Evolutionary conservation across 108 stramenopile genomes (phyloP).

Genomic region (Seminavis robusta): DNA sequence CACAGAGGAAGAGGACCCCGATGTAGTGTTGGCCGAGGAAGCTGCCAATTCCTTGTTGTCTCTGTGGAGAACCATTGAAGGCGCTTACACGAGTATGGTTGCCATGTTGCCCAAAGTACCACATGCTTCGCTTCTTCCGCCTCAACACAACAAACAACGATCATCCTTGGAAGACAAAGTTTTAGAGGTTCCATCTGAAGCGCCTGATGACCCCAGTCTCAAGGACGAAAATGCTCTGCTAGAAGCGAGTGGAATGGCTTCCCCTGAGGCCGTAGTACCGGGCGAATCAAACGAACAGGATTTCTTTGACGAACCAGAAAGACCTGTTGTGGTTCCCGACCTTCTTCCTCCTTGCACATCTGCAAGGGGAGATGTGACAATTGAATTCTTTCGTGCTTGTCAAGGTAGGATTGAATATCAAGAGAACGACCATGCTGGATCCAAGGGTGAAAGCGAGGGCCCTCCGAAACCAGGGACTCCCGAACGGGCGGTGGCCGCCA

Average conservation of each 20-base stretch:
- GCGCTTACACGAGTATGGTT: conserved; percentile 34
- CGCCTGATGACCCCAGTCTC: too few relatives aligned
- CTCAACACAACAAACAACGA: background rate
- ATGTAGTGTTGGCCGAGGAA: background rate
- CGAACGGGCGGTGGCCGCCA: too few relatives aligned
- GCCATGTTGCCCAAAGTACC: conserved; percentile 20
- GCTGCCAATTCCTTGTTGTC: background rate
- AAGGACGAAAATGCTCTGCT: too few relatives aligned
- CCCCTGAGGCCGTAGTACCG: too few relatives aligned
- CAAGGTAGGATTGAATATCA: conserved; percentile 14
- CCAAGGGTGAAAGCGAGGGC: too few relatives aligned
- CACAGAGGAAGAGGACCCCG: background rate
- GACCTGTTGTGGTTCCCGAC: conserved; percentile 38
- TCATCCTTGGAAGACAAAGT: background rate
- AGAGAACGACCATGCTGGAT: too few relatives aligned
- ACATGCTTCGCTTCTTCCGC: too few relatives aligned
- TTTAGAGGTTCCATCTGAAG: too few relatives aligned
- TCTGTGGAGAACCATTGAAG: conserved; percentile 28
- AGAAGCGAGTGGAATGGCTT: too few relatives aligned
- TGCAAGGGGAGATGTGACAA: conserved; percentile 37
- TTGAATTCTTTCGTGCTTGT: conserved; percentile 50
- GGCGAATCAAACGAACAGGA: too few relatives aligned
- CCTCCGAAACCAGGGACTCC: too few relatives aligned
- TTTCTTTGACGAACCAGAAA: conserved; percentile 30
- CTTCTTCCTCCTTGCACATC: conserved; percentile 52